These are phyloP conservation scores for Chamaecrista fasciculata DNA, from an alignment of 306 rosid genomes.

Conservation along the genomic window DNA sequence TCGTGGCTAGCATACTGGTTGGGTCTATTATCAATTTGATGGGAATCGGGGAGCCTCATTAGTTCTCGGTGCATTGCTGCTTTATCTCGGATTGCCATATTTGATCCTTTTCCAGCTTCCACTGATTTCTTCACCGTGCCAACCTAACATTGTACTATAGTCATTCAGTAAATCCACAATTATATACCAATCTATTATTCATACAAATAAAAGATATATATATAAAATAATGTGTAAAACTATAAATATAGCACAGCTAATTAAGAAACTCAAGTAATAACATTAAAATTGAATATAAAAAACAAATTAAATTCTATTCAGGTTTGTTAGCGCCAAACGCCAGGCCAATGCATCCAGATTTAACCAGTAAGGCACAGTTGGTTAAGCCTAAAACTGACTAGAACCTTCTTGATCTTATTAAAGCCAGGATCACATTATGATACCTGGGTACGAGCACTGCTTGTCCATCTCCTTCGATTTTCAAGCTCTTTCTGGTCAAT, in stretches of 20 bases:
- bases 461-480: slow-evolving; percentile 90
- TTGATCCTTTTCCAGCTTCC: slow-evolving; percentile 56
- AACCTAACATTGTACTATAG: slow-evolving; percentile 51
- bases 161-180: slow-evolving; percentile 24
- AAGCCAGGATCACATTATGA: slow-evolving; percentile 26
- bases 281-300: not conserved
- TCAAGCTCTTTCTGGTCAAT: slow-evolving; percentile 89
- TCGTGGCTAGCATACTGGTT: slow-evolving; percentile 51
- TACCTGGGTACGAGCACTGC: slow-evolving; percentile 88
- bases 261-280: slow-evolving; percentile 15
- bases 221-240: not conserved
- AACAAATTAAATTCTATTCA: not conserved
- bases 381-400: not conserved
- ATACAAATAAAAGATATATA: not conserved
- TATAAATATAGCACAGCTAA: not conserved
- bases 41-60: slow-evolving; percentile 77
- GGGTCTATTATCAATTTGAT: slow-evolving; percentile 50
- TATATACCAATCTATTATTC: slow-evolving; percentile 3
- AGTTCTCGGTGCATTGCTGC: slow-evolving; percentile 74
- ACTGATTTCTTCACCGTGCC: slow-evolving; percentile 60
- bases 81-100: slow-evolving; percentile 38
- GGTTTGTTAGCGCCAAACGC: not conserved
- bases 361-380: not conserved
- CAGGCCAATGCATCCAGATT: not conserved
- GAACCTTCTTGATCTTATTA: slow-evolving; percentile 15